Conservation (phyloP, 2,329 filamentous ascomycete genomes). For the Stachybotrys chlorohalonatus region DNA sequence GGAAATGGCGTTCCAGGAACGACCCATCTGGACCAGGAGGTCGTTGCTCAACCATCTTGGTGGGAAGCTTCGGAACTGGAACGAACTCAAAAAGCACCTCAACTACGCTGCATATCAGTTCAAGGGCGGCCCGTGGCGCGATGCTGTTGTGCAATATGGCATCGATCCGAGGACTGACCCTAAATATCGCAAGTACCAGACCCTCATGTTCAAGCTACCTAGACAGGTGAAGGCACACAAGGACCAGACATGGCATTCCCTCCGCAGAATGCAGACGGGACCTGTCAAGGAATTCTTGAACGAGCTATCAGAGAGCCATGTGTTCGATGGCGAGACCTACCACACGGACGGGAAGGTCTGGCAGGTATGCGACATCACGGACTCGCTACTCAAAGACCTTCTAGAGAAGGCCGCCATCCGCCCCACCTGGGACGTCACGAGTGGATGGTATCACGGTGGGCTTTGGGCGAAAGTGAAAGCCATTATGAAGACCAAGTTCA, state of each 20-base stretch:
- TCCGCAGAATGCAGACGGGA: slow-evolving; percentile 30
- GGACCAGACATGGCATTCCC: slow-evolving; percentile 39
- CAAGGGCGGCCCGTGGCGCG: slow-evolving; percentile 83
- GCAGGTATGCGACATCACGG: slow-evolving; percentile 88
- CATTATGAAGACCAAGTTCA: slow-evolving; percentile 81
- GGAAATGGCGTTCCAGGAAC: slow-evolving; percentile 54
- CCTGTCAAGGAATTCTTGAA: slow-evolving; percentile 29
- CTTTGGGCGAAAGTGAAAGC: slow-evolving; percentile 76
- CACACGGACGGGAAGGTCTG: slow-evolving; percentile 80
- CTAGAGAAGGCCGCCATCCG: slow-evolving; percentile 55
- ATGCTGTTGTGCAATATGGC: slow-evolving; percentile 77
- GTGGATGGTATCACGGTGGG: slow-evolving; percentile 80
- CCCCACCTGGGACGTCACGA: slow-evolving; percentile 49
- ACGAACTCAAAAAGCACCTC: slow-evolving; percentile 62
- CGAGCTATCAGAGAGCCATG: slow-evolving; percentile 47
- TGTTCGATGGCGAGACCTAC: slow-evolving; percentile 74
- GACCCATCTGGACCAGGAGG: slow-evolving; percentile 82
- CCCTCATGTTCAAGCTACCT: slow-evolving; percentile 72
- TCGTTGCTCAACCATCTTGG: slow-evolving; percentile 67
- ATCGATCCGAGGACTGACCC: slow-evolving; percentile 75
- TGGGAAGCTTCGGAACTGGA: slow-evolving; percentile 39
- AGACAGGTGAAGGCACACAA: slow-evolving; percentile 37
- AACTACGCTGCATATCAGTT: slow-evolving; percentile 89
- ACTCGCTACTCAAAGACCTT: slow-evolving; percentile 61
- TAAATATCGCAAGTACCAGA: slow-evolving; percentile 76